Base-by-base conservation (phyloP, 352 stramenopile species). In the Phytophthora vignae region DNA sequence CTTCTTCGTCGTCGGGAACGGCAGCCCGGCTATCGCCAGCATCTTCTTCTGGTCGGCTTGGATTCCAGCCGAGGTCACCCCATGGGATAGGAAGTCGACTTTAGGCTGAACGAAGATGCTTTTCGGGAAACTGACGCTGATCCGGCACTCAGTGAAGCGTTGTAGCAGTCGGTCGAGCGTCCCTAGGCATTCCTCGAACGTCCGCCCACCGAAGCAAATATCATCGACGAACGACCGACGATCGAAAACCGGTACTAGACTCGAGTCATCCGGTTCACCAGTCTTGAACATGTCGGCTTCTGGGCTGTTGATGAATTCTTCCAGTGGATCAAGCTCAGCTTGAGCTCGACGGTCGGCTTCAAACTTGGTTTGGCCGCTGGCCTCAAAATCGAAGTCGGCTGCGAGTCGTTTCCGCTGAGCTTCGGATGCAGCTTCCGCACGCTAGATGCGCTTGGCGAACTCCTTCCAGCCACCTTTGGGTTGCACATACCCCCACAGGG, bases 221-320 rank as follows among this genome's bases (percentile, higher is more conserved):
- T 58, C 46, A 4, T 67, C 36, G 0, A 67, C 60, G 19, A 67
- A 67, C 2, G 57, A 64, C 2, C 25, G 27, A 1, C 40, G 38
- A 8, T 44, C 22, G 19, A 64, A 64, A 5, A 64, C 40, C 17
- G 44, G 57, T 14, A 9, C 19, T 1, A 55, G 25, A 3, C 21
- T 21, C 1, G 21, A 44, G 3, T 64, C 22, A 10, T 64, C 42
- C 0, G 42, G 14, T 15, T 55, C 42, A 4, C 12, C 15, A n/a
- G n/a, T n/a, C n/a, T n/a, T n/a, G n/a, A n/a, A n/a, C n/a, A n/a
- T n/a, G n/a, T n/a, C n/a, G n/a, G n/a, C n/a, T n/a, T n/a, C n/a
- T n/a, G n/a, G 46, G 11, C 22, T 54, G 38, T 42, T 38, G 7
- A 27, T 33, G 22, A 25, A 25, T 25, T 25, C 22, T 25, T 25